Conservation (phyloP, 2,329 filamentous ascomycete species). For the Samsoniella hepiali region DNA sequence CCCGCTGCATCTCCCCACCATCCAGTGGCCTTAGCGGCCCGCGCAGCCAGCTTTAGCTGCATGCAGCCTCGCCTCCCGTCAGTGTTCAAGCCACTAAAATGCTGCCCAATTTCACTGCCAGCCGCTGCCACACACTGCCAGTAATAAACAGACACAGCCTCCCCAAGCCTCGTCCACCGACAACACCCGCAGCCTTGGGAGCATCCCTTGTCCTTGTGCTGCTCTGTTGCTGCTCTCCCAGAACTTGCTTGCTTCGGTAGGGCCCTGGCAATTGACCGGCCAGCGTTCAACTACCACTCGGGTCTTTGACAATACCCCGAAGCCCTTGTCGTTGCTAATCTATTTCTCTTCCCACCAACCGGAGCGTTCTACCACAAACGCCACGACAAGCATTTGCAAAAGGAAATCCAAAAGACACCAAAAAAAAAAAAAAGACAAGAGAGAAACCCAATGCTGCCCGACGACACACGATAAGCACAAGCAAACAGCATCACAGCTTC, state of each 20-base stretch:
- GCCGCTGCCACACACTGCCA: background rate
- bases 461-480: background rate
- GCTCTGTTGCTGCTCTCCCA: background rate
- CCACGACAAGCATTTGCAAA: background rate
- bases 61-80: constrained; percentile 10
- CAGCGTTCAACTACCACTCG: background rate
- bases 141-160: background rate
- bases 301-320: background rate
- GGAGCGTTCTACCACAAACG: background rate
- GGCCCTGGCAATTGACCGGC: background rate
- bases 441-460: background rate
- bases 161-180: background rate
- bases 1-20: background rate
- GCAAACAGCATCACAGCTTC: background rate
- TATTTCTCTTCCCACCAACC: background rate
- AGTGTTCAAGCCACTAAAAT: background rate
- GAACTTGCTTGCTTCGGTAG: background rate
- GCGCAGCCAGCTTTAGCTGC: background rate
- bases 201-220: background rate
- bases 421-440: too few relatives aligned
- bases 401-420: background rate
- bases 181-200: background rate
- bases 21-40: background rate
- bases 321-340: background rate
- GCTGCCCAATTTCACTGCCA: background rate